Base-by-base conservation (phyloP, 805 yeast species). In the Pichia eremophila region DNA sequence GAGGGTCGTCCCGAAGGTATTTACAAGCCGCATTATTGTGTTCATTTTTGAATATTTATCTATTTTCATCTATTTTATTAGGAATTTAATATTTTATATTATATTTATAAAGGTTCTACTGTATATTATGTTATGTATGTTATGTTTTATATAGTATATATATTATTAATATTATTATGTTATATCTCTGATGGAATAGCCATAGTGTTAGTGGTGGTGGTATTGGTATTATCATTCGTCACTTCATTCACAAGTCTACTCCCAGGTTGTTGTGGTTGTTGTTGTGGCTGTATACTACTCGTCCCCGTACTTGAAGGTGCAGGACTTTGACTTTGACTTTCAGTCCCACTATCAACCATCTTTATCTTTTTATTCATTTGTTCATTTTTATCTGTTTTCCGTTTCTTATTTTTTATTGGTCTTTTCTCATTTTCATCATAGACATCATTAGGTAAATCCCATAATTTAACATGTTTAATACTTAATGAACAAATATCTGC, bases 391-490 rank as follows among this genome's bases (percentile, higher is more conserved):
- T 64, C 69, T 7, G 63, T 50, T 62, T 78, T 81, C 49, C 79
- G 61, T 57, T 79, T 78, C 60, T 77, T 77, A 43, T 64, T 73
- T 58, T 81, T 83, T 5, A 68, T 65, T 0, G 97, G 96, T 49
- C 95, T 74, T 25, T 52, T 57, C 58, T 91, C 97, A n/a, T 78
- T 90, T 52, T 82, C 89, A 14, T 64, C 79, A 57, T 83, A 91
- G 7, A 90, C 96, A 56, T 82, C 87, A 57, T 79, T 78, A 7
- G 97, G 97, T 34, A 93, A 69, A 56, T 89, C 95, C 66, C 82
- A 76, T 40, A 83, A 64, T 57, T 86, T 85, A 44, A 84, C 87
- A 57, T 79, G 85, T 59, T 80, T 82, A 57, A 89, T 79, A 47
- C 77, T 72, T 51, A 91, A 70, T 25, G 79, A 70, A 57, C 80